Evolutionary conservation across 768 basidiomycete genomes (phyloP), one percentile per base, ranked within the genome.

Genomic region (Gloeopeniophorella convolvens): DNA sequence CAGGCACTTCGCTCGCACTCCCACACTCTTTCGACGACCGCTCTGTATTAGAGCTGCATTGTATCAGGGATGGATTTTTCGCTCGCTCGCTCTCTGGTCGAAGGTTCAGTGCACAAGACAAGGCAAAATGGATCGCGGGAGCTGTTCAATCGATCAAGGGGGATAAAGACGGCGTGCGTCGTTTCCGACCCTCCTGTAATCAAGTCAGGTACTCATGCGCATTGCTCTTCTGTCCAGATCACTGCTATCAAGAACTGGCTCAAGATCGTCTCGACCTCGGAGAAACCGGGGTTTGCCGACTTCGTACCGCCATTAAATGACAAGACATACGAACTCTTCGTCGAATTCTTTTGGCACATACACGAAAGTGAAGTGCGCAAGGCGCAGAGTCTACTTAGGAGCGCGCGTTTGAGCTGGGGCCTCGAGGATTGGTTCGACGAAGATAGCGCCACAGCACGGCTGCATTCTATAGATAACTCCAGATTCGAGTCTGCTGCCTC

Each of bases 271-370:
- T 43, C 49, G 1, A 13, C 49, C 5, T 55, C 48, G 9, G 21
- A 20, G n/a, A 53, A 26, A 50, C 40, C 20, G 21, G 30, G 26
- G n/a, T 30, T 51, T 45, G 4, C 30, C 55, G 42, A 39, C 30
- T 37, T 43, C 30, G 12, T 45, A 15, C 34, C 23, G 12, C 18
- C 46, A 12, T 36, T 33, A 15, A 18, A 39, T 20, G 21, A 50
- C 1, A 32, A 49, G 6, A 26, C 42, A 4, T 34, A 50, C 34
- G 30, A 54, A 20, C n/a, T 60, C 9, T 66, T 66, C 52, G 54
- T 65, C 34, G 48, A 45, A 26, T 63, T 62, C 45, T 65, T 59
- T 47, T 66, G 64, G 65, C 13, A 43, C 13, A 40, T 60, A 20
- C 41, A 54, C 16, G 18, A 8, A 21, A 27, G 41, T 0, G 18